Base-by-base conservation (phyloP, 2,329 filamentous ascomycete species). In the Aaosphaeria arxii region DNA sequence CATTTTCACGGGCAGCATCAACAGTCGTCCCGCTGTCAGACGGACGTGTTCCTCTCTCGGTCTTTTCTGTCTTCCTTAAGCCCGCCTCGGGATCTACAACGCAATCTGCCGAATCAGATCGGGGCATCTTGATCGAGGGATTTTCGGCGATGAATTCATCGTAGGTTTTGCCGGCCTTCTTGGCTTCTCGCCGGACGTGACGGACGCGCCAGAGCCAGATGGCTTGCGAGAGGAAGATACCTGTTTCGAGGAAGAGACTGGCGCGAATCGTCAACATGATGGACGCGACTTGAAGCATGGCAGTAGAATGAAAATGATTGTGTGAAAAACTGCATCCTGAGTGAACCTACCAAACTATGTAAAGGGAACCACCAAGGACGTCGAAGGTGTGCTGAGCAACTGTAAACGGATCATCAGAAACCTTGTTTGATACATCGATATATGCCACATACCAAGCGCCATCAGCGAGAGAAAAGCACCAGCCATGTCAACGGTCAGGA, bases 391-490 rank as follows among this genome's bases (percentile, higher is more conserved):
- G 74, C 56, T 86, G 82, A 1, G 78, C 81, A 40, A 79, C 82
- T 80, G 24, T 30, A 24, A 24, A 24, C 17, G 17, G 17, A 24
- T 24, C 17, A 24, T 24, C 17, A 24, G 17, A 24, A 24, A 24
- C 3, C 17, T 24, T 24, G 17, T 24, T 24, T 24, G 17, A 24
- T 24, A 24, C 17, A 24, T 24, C 17, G 17, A 24, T 3, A 24
- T 24, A 24, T 24, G 17, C 2, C 9, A 36, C 33, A 30, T 70
- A 81, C 79, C 78, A 7, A 85, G 65, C 1, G 83, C 81, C 73
- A 86, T 77, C 24, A 86, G 73, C 0, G 82, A 85, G 62, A 86
- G 85, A 48, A 86, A 75, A 0, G 82, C 83, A 2, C 84, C 84
- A 1, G 75, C 55, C 48, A 77, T 84, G 57, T 87, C 84, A 55